Evolutionary conservation across 768 basidiomycete species (phyloP), one percentile per base, ranked within the genome.

Genomic region (Tubosaeta brunneosetosa): DNA sequence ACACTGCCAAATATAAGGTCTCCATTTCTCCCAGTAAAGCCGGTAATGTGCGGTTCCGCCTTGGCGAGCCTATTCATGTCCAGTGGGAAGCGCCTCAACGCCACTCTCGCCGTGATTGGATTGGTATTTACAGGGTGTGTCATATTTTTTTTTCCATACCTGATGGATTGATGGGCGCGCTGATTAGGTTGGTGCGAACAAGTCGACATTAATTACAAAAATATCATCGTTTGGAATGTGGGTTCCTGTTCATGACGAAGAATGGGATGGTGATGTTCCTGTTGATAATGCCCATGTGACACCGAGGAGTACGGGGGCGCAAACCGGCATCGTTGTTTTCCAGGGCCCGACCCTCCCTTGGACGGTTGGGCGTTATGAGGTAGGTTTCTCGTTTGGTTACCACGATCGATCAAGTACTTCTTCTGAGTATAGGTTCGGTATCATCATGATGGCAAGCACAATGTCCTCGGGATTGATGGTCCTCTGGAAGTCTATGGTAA

Each of bases 401-500:
- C 44, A 11, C 25, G 34, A 6, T 25, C 26, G 29, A 27, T 31
- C 12, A 22, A 25, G 32, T n/a, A 4, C 36, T 32, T 16, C 9
- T 41, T 5, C n/a, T 46, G 33, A 40, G 14, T 47, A 26, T 55
- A 89, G 88, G 75, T 88, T 54, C 85, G 92, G 3, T 94, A 94
- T 66, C 97, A 99, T 63, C 94, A 97, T 63, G 92, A 97, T 67
- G 94, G 93, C 44, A 97, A 94, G 68, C 90, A 99, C 71, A 97
- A 94, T 68, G 97, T 98, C 51, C 88, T 98, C 81, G 82, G 84
- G 49, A 64, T 87, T 48, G 84, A 88, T 44, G 88, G 86, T 2
- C 91, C 93, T 8, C 74, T 98, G 52, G 92, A 97, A 65, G 85
- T 99, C 31, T 91, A 84, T 55, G 88, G 95, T 93, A 56, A 51